A percentile compares a stretch with the other conserved stretches of the same genome.
Evolutionary conservation across 164 flowering plant genomes (phyloP).

Genomic region (Vitis riparia): DNA sequence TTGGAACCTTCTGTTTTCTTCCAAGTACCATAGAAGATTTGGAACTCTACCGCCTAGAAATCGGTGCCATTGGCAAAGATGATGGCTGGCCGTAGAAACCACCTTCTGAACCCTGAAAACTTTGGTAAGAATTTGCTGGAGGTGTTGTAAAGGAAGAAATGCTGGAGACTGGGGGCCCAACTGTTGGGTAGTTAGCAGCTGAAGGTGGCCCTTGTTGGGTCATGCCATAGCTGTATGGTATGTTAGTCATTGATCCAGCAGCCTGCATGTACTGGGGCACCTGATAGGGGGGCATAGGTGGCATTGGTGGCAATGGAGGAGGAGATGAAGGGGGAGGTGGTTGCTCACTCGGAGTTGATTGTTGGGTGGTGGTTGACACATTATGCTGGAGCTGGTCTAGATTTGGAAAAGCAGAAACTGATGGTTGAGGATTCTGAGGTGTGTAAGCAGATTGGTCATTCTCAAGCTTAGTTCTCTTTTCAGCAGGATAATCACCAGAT

Average conservation of each 20-base stretch:
- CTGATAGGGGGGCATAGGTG: constrained; percentile 51
- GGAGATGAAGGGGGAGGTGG: constrained; percentile 62
- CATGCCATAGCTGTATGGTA: constrained; percentile 48
- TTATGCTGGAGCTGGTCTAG: constrained; percentile 44
- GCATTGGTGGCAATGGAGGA: constrained; percentile 55
- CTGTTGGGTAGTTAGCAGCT: constrained; percentile 44
- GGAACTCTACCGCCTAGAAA: constrained; percentile 51
- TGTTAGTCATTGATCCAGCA: constrained; percentile 45
- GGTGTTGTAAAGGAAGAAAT: constrained; percentile 42
- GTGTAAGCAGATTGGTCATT: constrained; percentile 43
- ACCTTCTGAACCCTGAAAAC: constrained; percentile 61
- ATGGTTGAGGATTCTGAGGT: constrained; percentile 43
- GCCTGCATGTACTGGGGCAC: constrained; percentile 51
- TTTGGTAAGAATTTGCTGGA: constrained; percentile 51
- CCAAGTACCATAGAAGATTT: neutral
- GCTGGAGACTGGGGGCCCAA: constrained; percentile 36
- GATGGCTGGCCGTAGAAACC: constrained; percentile 59
- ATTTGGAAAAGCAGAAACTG: constrained; percentile 35
- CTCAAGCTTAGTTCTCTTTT: constrained; percentile 71
- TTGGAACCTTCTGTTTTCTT: neutral
- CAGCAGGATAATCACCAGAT: constrained; percentile 48
- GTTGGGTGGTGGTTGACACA: constrained; percentile 27
- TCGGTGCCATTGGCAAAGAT: constrained; percentile 64
- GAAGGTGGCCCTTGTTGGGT: constrained; percentile 38
- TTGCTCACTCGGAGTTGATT: constrained; percentile 23